Evolutionary conservation across 2,329 filamentous ascomycete genomes (phyloP), one percentile per base, ranked within the genome.

Genomic region (Trichoderma simmonsii): DNA sequence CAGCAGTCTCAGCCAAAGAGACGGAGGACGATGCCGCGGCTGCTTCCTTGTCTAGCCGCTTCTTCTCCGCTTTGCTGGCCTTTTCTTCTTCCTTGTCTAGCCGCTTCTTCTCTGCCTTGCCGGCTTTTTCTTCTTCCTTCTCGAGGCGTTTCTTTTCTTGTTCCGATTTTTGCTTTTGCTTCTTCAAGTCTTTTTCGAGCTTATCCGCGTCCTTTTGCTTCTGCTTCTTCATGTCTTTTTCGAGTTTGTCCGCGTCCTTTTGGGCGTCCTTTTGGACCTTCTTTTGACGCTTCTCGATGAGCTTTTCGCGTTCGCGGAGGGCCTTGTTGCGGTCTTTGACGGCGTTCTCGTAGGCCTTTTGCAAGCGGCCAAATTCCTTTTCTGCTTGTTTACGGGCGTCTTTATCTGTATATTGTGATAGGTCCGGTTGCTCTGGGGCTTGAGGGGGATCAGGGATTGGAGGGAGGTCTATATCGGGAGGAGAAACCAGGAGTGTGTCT

Each of bases 311-410:
- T 71, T 92, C 89, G 62, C 86, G 87, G 63, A 93, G 83, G 11
- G 87, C 86, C 75, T 88, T 91, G 51, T 90, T 87, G 43, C 89
- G 89, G 72, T 90, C 86, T 79, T 92, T 93, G 73, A 92, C 80
- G 12, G 89, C 88, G 76, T 89, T 86, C 32, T 91, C 87, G 78
- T 93, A 92, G 9, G 85, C 84, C 77, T 93, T 93, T 36, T 89
- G 83, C 1, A 85, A 84, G 14, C 87, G 86, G 66, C 88, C 88
- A 70, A 89, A 85, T 76, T 93, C 91, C 71, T 91, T 92, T 76
- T 93, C 90, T 1, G 90, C 91, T 54, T 89, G 85, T 76, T 92
- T 93, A 9, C 89, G 88, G 32, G 88, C 84, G 7, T 89, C 87
- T 76, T 91, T 91, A 80, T 93, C 89, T 2, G 86, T 82, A 77